Conservation (phyloP, 495 filamentous ascomycete species). For the Aspergillus panamensis region DNA sequence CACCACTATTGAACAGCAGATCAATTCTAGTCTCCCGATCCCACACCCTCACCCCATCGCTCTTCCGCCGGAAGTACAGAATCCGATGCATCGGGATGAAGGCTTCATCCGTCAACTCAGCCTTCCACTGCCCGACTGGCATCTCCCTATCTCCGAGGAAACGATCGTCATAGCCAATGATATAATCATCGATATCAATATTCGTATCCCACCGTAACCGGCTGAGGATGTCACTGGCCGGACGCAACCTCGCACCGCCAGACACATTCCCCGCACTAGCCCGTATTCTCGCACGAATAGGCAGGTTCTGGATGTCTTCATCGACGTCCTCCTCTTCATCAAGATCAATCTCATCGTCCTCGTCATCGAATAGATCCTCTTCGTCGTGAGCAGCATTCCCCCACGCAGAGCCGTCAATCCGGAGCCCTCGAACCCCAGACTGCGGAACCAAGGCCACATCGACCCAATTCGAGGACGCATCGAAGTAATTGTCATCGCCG, state of each 20-base stretch:
- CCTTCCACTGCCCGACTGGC: not conserved
- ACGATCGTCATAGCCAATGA: not conserved
- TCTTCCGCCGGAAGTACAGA: not conserved
- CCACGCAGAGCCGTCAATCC: constrained; percentile 4
- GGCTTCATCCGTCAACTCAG: not conserved
- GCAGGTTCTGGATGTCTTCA: not conserved
- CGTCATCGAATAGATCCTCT: not conserved
- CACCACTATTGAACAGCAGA: not conserved
- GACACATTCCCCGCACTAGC: too few relatives aligned
- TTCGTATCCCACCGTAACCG: not conserved
- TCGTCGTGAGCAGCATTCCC: constrained; percentile 1
- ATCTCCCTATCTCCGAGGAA: not conserved
- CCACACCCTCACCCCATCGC: constrained; percentile 3
- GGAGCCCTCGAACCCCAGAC: not conserved
- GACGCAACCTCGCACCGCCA: not conserved
- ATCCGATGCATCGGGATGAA: constrained; percentile 6
- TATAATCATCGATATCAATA: not conserved
- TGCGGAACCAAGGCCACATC: not conserved
- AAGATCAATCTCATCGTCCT: not conserved
- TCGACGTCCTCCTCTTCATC: not conserved
- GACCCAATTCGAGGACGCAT: constrained; percentile 2
- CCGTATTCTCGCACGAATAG: too few relatives aligned
- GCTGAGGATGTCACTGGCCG: not conserved
- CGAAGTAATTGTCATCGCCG: constrained; percentile 4
- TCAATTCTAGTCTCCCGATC: not conserved